These are phyloP conservation scores for Suillus discolor DNA, from an alignment of 768 basidiomycete genomes.

Conservation along the genomic window DNA sequence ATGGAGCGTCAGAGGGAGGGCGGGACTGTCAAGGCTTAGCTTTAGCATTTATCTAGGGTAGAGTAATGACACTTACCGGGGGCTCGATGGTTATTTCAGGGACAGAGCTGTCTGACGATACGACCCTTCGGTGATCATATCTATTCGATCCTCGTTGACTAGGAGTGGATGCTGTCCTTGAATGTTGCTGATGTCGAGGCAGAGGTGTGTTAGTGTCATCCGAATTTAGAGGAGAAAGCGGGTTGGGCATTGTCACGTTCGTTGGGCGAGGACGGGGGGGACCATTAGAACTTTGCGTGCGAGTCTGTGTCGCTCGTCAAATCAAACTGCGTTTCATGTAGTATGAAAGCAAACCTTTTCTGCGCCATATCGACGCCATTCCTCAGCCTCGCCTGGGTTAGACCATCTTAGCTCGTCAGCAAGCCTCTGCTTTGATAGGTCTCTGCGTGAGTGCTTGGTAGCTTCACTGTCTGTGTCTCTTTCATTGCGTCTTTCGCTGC, in stretches of 20 bases:
- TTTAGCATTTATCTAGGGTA: background rate
- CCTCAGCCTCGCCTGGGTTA: slow-evolving; percentile 30
- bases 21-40: slow-evolving; percentile 26
- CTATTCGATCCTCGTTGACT: slow-evolving; percentile 10
- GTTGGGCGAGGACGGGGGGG: slow-evolving; percentile 21
- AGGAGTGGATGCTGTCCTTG: slow-evolving; percentile 18
- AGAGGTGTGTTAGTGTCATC: slow-evolving; percentile 14
- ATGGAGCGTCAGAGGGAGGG: slow-evolving; percentile 35
- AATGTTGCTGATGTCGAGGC: slow-evolving; percentile 30
- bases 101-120: slow-evolving; percentile 37
- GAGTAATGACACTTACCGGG: slow-evolving; percentile 26
- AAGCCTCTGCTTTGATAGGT: slow-evolving; percentile 29
- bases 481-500: slow-evolving; percentile 8
- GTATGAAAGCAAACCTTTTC: slow-evolving; percentile 18
- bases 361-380: slow-evolving; percentile 32
- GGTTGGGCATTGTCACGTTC: slow-evolving; percentile 26
- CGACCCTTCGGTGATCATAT: slow-evolving; percentile 21
- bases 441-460: slow-evolving; percentile 13
- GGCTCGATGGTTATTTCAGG: slow-evolving; percentile 35
- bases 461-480: slow-evolving; percentile 23
- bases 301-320: slow-evolving; percentile 18
- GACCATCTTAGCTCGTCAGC: slow-evolving; percentile 40
- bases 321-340: background rate
- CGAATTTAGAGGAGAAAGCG: slow-evolving; percentile 27
- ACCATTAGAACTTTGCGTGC: slow-evolving; percentile 16